Base-by-base conservation (phyloP, 352 stramenopile species). In the Phytophthora hybrid region DNA sequence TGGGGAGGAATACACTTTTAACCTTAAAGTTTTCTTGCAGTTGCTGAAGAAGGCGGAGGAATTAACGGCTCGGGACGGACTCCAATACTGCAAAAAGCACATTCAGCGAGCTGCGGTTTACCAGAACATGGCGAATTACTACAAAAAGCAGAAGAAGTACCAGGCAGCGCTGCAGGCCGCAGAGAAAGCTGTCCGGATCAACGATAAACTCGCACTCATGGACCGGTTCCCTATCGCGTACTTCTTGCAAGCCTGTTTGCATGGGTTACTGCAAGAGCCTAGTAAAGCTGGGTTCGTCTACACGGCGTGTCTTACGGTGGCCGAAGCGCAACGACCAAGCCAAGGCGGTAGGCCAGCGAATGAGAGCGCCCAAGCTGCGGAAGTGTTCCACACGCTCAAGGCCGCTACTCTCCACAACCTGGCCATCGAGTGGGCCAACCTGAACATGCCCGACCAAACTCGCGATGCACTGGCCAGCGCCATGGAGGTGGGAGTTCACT, bases 101-200 rank as follows among this genome's bases (percentile, higher is more conserved):
- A 69, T 90, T 5, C 86, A 92, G 37, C 84, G 86, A 11, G 82
- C 76, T 61, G 79, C 79, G 11, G 81, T 93, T 2, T 92, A 89
- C 51, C 83, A 92, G 32, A 84, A 84, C 29, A 73, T 93, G 13
- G 82, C 86, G 3, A 88, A 85, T 44, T 84, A 93, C 69, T 93
- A 89, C 83, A 93, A 92, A 73, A 90, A 87, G 65, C 82, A 89
- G 65, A 91, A 92, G 59, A 93, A 93, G 41, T 83, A 87, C 18
- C 81, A 93, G 34, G 86, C 84, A 5, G 84, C 84, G 8, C 74
- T 93, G 1, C 86, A 93, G 65, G 78, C 69, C 8, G 80, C 79
- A 1, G 74, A 84, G 8, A 93, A 93, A 47, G 85, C 86, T 8
- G 83, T 91, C 9, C 76, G 71, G 5, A 84, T 88, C 72, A 92